Base-by-base conservation (phyloP, 129 eudicot species). In the Artemisia tridentata region DNA sequence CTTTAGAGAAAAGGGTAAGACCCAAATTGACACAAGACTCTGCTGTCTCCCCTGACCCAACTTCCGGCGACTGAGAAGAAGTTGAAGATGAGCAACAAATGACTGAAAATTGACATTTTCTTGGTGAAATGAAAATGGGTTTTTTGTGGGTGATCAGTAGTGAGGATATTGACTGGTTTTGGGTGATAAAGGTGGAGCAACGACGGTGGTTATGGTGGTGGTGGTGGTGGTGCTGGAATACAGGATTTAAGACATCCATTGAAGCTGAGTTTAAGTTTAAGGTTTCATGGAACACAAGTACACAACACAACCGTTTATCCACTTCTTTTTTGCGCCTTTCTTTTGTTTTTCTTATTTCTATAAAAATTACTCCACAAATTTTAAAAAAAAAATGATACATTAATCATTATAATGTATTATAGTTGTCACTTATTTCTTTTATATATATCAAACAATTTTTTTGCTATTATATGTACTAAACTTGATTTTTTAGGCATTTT, bases 11-110 rank as follows among this genome's bases (percentile, higher is more conserved):
- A 64, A 93, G 92, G 41, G 88, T 52, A 21, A 92, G 95, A 3
- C 98, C 98, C 75, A 84, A 67, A 60, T 89, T 92, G 62, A 92
- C 88, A 65, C 95, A 86, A 15, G 92, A 87, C 71, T 89, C 98
- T 15, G 98, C 95, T 15, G 96, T 89, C 21, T 71, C 45, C 45
- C 45, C 68, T 8, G 78, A 69, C 15, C 72, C 78, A 57, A 79
- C 75, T 71, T 83, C 88, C 75, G 90, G 75, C 74, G 85, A 14
- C 75, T 78, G 60, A 0, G 89, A 58, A 1, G 96, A 75, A 48
- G 96, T 68, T 29, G 96, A 79, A 72, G 92, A 81, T 21, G 90
- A 84, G 80, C 80, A 84, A 31, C 62, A 64, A 80, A 81, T 57
- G 13, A 68, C 65, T 31, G 83, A 67, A 41, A 77, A 63, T 16